Conservation (phyloP, 371 early-diverging fungal species). For the Synchytrium microbalum region DNA sequence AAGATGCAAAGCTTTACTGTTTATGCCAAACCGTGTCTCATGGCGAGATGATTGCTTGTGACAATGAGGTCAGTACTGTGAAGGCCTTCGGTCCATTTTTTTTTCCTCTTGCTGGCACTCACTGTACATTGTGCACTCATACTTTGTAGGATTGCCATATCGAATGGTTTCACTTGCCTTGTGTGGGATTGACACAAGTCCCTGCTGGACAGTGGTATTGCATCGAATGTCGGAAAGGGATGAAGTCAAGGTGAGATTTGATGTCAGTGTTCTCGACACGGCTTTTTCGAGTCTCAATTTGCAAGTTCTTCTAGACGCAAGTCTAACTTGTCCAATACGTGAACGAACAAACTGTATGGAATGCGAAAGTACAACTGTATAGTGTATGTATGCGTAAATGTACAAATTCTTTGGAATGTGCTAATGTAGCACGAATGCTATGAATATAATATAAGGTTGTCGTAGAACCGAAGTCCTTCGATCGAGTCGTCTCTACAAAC, state of each 20-base stretch:
- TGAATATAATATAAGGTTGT: constrained; percentile 62
- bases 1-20: constrained; percentile 88
- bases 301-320: background rate
- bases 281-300: background rate
- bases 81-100: constrained; percentile 9
- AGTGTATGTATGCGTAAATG: too few relatives aligned
- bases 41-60: constrained; percentile 96
- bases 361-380: too few relatives aligned
- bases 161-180: constrained; percentile 54
- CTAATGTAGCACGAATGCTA: too few relatives aligned
- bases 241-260: background rate
- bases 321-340: background rate
- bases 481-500: constrained; percentile 82
- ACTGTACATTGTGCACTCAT: too few relatives aligned
- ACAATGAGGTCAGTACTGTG: constrained; percentile 62
- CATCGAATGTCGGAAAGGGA: background rate
- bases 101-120: background rate
- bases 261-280: background rate
- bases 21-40: constrained; percentile 87
- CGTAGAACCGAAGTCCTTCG: constrained; percentile 72
- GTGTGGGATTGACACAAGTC: constrained; percentile 38
- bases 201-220: constrained; percentile 48
- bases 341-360: too few relatives aligned
- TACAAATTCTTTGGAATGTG: too few relatives aligned
- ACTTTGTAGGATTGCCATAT: constrained; percentile 52